Conservation (phyloP, 768 basidiomycete genomes). For the Macrolepiota fuliginosa region DNA sequence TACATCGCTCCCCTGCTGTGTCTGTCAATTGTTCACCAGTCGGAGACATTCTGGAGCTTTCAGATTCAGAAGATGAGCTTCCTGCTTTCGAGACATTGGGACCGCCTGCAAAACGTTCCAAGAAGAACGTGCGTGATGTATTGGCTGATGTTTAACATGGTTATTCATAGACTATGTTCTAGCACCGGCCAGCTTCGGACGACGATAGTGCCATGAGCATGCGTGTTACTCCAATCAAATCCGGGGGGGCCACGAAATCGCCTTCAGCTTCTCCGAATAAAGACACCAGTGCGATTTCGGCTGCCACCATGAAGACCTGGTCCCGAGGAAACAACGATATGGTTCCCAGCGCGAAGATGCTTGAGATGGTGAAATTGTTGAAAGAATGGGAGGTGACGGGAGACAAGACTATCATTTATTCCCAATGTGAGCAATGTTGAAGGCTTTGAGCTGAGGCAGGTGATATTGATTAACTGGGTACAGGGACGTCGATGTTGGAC, state of each 20-base stretch:
- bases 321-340: slow-evolving; percentile 57
- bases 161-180: neutral
- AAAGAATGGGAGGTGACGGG: slow-evolving; percentile 57
- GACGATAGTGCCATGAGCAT: neutral
- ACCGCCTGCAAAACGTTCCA: slow-evolving; percentile 1
- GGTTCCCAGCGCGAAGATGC: slow-evolving; percentile 71
- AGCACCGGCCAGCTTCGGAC: slow-evolving; percentile 2
- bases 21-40: slow-evolving; percentile 22
- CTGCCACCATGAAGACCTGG: slow-evolving; percentile 52
- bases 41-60: slow-evolving; percentile 23
- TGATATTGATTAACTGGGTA: neutral
- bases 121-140: neutral
- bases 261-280: slow-evolving; percentile 13
- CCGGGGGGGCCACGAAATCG: slow-evolving; percentile 20
- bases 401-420: slow-evolving; percentile 71
- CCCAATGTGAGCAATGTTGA: slow-evolving; percentile 52
- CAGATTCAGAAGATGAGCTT: slow-evolving; percentile 51
- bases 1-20: slow-evolving; percentile 22
- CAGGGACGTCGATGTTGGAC: slow-evolving; percentile 76
- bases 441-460: neutral
- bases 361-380: slow-evolving; percentile 51
- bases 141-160: slow-evolving; percentile 17
- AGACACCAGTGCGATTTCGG: slow-evolving; percentile 24
- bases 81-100: slow-evolving; percentile 40
- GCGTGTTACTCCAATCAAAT: slow-evolving; percentile 12